These are phyloP conservation scores for Mycena indigotica DNA, from an alignment of 768 basidiomycete species.

Conservation along the genomic window DNA sequence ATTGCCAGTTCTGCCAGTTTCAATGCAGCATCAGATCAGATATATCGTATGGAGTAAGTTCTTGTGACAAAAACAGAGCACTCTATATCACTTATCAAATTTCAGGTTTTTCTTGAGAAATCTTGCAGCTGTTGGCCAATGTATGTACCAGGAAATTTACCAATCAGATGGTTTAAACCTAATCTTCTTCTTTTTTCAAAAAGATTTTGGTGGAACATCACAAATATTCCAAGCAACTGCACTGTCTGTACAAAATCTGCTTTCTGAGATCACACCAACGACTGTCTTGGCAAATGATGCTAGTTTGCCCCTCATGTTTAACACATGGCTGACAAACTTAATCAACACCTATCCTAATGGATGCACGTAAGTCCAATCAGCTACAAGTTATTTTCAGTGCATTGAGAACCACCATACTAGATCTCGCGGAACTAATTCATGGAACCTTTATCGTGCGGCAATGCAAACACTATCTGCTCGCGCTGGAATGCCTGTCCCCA, in stretches of 20 bases:
- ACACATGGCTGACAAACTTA: constrained; percentile 4
- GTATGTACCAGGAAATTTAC: background rate
- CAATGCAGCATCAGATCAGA: background rate
- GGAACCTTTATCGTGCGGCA: background rate
- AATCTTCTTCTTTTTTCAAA: background rate
- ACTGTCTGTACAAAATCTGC: background rate
- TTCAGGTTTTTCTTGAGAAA: constrained; percentile 6
- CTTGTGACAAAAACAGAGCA: too few species aligned
- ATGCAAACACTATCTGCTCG: background rate
- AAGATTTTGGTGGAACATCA: constrained; percentile 5
- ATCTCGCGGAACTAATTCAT: background rate
- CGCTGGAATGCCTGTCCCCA: background rate
- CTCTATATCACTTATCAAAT: too few species aligned
- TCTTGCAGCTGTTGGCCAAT: constrained; percentile 11
- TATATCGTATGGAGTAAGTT: background rate
- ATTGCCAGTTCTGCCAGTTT: background rate
- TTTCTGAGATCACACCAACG: constrained; percentile 10
- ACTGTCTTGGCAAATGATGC: background rate
- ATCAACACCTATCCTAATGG: constrained; percentile 7
- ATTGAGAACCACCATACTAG: too few species aligned
- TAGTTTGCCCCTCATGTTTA: constrained; percentile 9
- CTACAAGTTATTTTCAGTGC: too few species aligned
- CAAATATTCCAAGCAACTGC: constrained; percentile 1
- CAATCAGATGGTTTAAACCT: too few species aligned
- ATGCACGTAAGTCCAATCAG: too few species aligned